Evolutionary conservation across 2,329 filamentous ascomycete species (phyloP), one percentile per base, ranked within the genome.

Genomic region (Aspergillus caelatus): DNA sequence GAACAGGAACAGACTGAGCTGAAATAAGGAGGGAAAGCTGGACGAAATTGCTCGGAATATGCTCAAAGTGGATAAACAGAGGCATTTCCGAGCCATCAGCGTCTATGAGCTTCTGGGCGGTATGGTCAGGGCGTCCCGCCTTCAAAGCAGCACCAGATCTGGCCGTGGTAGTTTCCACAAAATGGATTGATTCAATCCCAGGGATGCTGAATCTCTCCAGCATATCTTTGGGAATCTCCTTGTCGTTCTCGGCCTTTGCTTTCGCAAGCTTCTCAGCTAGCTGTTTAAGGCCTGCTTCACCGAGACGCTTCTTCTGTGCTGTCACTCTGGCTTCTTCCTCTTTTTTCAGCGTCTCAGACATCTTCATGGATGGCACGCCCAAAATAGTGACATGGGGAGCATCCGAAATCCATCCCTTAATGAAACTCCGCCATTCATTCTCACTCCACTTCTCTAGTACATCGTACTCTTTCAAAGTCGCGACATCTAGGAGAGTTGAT

Each of bases 31-130:
- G 79, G 55, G 88, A 90, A 62, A 98, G 85, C 70, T 94, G 91
- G 8, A 96, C 93, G 76, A 99, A 99, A 74, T 93, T 96, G 63
- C 92, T 96, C 2, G 91, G 90, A 16, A 98, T 93, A 72, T 97
- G 90, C 78, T 99, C 95, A 68, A 96, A 99, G 78, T 99, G 94
- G n/a, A 99, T 85, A 78, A 97, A 99, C 2, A 98, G 82, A 0
- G 93, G 91, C n/a, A 89, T 75, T 19, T 84, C 82, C 8, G 82
- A 77, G 43, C 85, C 83, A 46, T 92, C 87, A 16, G 84, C 81
- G 74, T 98, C 92, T 56, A 99, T 87, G 56, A 89, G 79, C 64
- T 88, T 84, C 77, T 99, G 95, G 5, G 92, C 87, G 4, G 85
- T 77, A 68, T 92, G 94, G 34, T 88, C 80, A 0, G 85, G 83